phyloP scores from a whole-genome alignment of 2,329 filamentous ascomycete genomes.

The Leptodontidium sp. region DNA sequence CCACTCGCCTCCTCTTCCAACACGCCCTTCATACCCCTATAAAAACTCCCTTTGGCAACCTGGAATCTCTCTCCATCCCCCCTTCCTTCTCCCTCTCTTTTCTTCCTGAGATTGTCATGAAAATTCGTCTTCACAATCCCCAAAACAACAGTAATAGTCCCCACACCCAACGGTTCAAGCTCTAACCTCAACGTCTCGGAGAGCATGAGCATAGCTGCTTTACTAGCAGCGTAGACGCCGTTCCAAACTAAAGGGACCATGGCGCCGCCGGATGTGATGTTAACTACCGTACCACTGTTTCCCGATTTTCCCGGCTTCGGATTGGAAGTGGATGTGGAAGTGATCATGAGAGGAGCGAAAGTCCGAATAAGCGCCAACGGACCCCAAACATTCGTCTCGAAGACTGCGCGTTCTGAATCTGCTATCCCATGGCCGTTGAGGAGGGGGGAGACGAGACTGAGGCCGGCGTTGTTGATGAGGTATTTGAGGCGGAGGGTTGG shows the following conservation, averaged over 20 bases:
- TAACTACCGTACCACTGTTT: neutral
- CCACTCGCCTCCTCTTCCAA: neutral
- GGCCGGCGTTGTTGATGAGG: conserved; percentile 3
- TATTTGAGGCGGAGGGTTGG: neutral
- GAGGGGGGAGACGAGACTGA: neutral
- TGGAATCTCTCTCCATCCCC: neutral
- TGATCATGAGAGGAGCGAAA: neutral
- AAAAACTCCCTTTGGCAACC: neutral
- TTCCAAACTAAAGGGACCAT: neutral
- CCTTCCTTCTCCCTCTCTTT: neutral
- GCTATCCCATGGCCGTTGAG: neutral
- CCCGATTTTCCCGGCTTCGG: neutral
- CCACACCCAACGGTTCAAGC: conserved; percentile 31
- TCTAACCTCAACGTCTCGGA: conserved; percentile 31
- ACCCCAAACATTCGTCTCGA: neutral
- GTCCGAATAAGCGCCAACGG: neutral
- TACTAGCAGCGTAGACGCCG: conserved; percentile 30
- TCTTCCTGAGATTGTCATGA: neutral
- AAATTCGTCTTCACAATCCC: conserved; percentile 14
- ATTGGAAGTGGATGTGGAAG: neutral
- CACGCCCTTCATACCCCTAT: neutral
- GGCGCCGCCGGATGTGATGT: neutral
- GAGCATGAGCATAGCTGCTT: conserved; percentile 27
- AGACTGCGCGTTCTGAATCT: neutral
- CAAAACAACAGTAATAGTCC: conserved; percentile 17